phyloP scores from a whole-genome alignment of 495 filamentous ascomycete species.

The Glutinoglossum americanum region DNA sequence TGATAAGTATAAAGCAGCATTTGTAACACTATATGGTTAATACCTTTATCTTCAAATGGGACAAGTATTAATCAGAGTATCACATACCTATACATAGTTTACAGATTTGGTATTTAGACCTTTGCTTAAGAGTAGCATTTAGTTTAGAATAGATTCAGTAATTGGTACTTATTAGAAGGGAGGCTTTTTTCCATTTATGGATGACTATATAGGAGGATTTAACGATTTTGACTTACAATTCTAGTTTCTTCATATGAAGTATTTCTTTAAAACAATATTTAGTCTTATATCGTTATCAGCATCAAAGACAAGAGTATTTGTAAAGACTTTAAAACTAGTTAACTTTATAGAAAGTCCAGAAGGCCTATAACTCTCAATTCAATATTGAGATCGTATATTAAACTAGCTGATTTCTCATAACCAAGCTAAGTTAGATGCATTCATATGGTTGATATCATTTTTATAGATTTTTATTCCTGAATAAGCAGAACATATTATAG shows the following conservation, averaged over 20 bases:
- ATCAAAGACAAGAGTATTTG: neutral
- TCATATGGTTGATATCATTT: neutral
- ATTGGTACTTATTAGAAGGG: neutral
- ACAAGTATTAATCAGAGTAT: conserved; percentile 1
- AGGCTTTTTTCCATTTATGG: neutral
- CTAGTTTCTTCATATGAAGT: neutral
- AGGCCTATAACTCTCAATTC: neutral
- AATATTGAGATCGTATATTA: neutral
- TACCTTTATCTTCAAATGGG: conserved; percentile 1
- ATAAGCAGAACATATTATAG: neutral
- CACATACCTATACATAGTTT: conserved; percentile 4
- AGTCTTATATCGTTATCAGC: neutral
- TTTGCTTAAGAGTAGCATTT: neutral
- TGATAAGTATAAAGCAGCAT: neutral
- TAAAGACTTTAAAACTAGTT: neutral
- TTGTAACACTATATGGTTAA: neutral
- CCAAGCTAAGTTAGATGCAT: neutral
- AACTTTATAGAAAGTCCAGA: neutral
- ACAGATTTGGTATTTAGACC: conserved; percentile 2
- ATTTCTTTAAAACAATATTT: neutral
- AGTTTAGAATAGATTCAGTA: neutral
- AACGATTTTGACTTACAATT: neutral
- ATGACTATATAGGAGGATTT: neutral
- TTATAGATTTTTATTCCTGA: neutral
- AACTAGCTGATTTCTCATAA: neutral